Evolutionary conservation across 2,329 filamentous ascomycete genomes (phyloP).

Genomic region (Talaromyces islandicus): DNA sequence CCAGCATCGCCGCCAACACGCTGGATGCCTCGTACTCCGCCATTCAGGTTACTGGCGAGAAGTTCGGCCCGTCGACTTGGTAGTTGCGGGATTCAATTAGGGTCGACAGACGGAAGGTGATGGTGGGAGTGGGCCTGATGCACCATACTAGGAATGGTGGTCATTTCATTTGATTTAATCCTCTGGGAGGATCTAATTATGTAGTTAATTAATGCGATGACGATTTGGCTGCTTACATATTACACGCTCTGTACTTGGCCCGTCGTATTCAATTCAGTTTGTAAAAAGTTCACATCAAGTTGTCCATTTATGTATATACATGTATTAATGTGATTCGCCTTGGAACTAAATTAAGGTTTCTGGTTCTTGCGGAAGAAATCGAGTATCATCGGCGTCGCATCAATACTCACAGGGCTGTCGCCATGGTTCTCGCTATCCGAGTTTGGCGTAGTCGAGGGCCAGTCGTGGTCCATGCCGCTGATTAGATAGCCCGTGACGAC

Average conservation of each 20-base stretch:
- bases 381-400: neutral
- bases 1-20: conserved; percentile 52
- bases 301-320: neutral
- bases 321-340: neutral
- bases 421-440: neutral
- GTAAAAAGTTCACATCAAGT: neutral
- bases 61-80: conserved; percentile 50
- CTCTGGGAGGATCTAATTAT: neutral
- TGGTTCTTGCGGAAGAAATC: neutral
- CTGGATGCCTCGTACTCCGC: conserved; percentile 58
- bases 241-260: neutral
- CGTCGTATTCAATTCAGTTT: neutral
- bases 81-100: neutral
- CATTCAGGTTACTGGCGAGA: conserved; percentile 52
- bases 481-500: neutral
- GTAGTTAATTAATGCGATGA: neutral
- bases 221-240: neutral
- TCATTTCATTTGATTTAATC: neutral
- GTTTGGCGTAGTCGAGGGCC: neutral
- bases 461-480: neutral
- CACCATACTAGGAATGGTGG: neutral
- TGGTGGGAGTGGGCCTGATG: neutral
- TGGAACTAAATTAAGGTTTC: neutral
- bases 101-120: neutral
- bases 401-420: neutral